Conservation (phyloP, 2,329 filamentous ascomycete species). For the Alternaria triticimaculans region DNA sequence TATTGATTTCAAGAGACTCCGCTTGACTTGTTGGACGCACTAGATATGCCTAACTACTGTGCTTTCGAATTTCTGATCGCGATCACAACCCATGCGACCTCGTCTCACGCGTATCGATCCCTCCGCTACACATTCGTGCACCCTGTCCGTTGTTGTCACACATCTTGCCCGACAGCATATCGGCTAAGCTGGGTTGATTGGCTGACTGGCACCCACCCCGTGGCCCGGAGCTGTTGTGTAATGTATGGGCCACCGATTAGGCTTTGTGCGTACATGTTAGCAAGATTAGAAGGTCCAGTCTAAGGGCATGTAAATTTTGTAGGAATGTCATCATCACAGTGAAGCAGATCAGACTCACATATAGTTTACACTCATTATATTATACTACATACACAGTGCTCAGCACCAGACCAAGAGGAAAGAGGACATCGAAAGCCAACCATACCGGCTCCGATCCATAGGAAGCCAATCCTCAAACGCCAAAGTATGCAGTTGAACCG, state of each 20-base stretch:
- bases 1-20: not conserved
- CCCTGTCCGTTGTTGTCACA: not conserved
- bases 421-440: not conserved
- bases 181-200: not conserved
- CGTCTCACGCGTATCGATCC: not conserved
- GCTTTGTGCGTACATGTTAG: not conserved
- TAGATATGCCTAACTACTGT: not conserved
- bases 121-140: not conserved
- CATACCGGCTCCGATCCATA: not conserved
- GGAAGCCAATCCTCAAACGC: not conserved
- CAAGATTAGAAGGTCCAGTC: not conserved
- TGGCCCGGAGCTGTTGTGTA: too few relatives aligned
- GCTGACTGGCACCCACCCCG: too few relatives aligned
- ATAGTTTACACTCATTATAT: constrained; percentile 6
- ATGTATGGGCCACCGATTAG: not conserved
- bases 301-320: not conserved
- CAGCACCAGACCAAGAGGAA: not conserved
- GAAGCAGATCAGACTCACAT: fast-evolving
- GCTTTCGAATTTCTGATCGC: not conserved
- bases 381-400: constrained; percentile 5
- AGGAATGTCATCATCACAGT: not conserved
- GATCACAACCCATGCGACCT: not conserved
- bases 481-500: constrained; percentile 5
- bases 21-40: not conserved
- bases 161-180: not conserved